Percentiles rank a stretch among this genome's conserved stretches.
Evolutionary conservation across 805 yeast species (phyloP).

Genomic region (Saccharomycopsis vini): DNA sequence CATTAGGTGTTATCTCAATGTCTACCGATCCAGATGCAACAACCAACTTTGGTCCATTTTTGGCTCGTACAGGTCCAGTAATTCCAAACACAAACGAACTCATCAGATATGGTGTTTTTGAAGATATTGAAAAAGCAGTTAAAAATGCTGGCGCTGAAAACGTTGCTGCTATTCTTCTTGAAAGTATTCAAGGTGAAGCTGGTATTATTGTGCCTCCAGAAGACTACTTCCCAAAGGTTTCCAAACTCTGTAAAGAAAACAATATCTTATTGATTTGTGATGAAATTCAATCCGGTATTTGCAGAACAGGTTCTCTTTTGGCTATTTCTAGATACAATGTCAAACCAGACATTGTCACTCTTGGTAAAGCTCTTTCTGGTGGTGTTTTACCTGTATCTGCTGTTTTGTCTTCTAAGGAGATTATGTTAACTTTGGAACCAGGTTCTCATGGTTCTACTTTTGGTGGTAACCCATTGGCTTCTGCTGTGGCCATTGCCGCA

Average conservation of each 20-base stretch:
- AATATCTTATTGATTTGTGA: slow-evolving; percentile 88
- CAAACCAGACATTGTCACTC: slow-evolving; percentile 80
- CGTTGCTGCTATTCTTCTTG: slow-evolving; percentile 84
- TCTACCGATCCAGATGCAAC: slow-evolving; percentile 94
- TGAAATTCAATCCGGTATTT: slow-evolving; percentile 96
- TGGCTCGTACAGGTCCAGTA: slow-evolving; percentile 73
- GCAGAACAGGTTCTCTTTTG: slow-evolving; percentile 90
- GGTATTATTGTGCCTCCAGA: slow-evolving; percentile 91
- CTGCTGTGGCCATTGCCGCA: slow-evolving; percentile 89
- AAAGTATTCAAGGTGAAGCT: slow-evolving; percentile 98
- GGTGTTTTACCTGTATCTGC: slow-evolving; percentile 92
- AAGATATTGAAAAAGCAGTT: slow-evolving; percentile 78
- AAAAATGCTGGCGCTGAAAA: slow-evolving; percentile 76
- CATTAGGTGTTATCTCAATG: slow-evolving; percentile 91
- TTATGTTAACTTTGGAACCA: slow-evolving; percentile 83
- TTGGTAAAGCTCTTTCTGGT: slow-evolving; percentile 94
- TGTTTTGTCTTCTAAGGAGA: slow-evolving; percentile 79
- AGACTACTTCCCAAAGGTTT: slow-evolving; percentile 68
- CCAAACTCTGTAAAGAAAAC: slow-evolving; percentile 66
- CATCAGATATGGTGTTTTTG: slow-evolving; percentile 76
- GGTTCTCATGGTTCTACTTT: slow-evolving; percentile 97
- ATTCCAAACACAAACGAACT: slow-evolving; percentile 66
- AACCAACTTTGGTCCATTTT: slow-evolving; percentile 81
- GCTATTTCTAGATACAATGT: slow-evolving; percentile 82
- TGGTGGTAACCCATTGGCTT: slow-evolving; percentile 95